Percentiles rank a stretch among this genome's conserved stretches.
phyloP scores from a whole-genome alignment of 106 monocot genomes.

The Acorus gramineus region DNA sequence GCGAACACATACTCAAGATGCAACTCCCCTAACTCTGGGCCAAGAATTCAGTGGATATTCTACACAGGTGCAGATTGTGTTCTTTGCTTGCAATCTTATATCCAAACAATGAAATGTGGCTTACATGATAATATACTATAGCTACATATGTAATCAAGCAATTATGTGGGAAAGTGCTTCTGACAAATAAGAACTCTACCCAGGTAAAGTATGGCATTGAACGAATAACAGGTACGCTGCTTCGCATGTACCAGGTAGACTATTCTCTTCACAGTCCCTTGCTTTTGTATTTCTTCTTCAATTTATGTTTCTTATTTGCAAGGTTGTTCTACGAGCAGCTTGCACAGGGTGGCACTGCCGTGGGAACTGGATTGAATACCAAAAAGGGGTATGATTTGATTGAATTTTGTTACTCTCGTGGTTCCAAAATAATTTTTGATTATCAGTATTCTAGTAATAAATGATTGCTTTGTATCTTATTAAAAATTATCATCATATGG shows the following conservation, averaged over 20 bases:
- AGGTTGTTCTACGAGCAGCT: slow-evolving; percentile 44
- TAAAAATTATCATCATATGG: no score
- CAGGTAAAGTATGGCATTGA: slow-evolving; percentile 87
- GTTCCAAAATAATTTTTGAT: not conserved
- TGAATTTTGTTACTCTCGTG: not conserved
- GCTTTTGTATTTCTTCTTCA: not conserved
- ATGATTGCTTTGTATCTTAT: no score
- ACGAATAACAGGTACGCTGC: slow-evolving; percentile 60
- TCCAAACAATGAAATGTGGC: not conserved
- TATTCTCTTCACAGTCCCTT: not conserved
- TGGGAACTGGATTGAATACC: slow-evolving; percentile 93
- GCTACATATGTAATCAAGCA: no score
- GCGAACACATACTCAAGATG: slow-evolving; percentile 96
- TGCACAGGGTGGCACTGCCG: slow-evolving; percentile 99
- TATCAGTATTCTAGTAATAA: no score
- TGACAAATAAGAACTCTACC: not conserved
- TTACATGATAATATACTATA: no score
- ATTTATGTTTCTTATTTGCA: not conserved
- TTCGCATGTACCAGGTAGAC: slow-evolving; percentile 91
- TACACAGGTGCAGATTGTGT: slow-evolving; percentile 54
- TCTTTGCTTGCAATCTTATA: not conserved
- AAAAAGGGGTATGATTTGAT: slow-evolving; percentile 67
- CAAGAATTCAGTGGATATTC: slow-evolving; percentile 98
- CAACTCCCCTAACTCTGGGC: slow-evolving; percentile 92
- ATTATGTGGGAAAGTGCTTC: no score